Base-by-base conservation (phyloP, 306 rosid species). In the Adenanthera pavonina region DNA sequence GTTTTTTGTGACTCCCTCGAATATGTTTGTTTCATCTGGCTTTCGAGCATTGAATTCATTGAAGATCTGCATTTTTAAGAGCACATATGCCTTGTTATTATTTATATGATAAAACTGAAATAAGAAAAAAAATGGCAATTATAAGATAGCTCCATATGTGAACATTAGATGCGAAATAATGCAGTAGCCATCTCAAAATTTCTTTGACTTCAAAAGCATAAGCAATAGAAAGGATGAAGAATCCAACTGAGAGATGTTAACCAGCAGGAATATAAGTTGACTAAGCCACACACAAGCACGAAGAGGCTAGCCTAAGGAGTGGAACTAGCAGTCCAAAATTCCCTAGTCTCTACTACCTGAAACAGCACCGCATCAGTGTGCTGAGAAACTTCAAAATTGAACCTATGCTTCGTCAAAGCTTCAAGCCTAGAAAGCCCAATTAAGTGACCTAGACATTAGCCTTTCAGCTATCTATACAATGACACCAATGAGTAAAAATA, bases 21-120 rank as follows among this genome's bases (percentile, higher is more conserved):
- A 96, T 61, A 96, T 88, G 78, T 96, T 96, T 48, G 46, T 82
- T 56, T 96, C 94, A 71, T 96, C 99, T 0, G 99, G 99, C 88
- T 96, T 96, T 69, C 98, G 87, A 12, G 99, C 99, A 89, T 94
- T 96, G 79, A 96, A 93, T 78, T 96, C 99, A 38, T 96, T 96
- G 60, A 96, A 96, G 48, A 96, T 51, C 99, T 96, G 97, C 85
- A 78, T 77, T 77, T 77, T 81, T 59, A 40, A 65, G 71, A 47
- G 52, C 80, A 81, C 49, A 69, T 11, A 75, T 40, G n/a, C 65
- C 14, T 25, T 33, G 4, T 72, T 47, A 83, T 38, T 53, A 65
- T 46, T 75, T 70, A 49, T n/a, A 52, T 78, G 69, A 86, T 25
- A 25, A 72, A 68, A 74, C 52, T 6, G 16, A 59, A 54, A 46